These are phyloP conservation scores for Nasturtium officinale DNA, from an alignment of 345 rosid genomes.

Conservation along the genomic window DNA sequence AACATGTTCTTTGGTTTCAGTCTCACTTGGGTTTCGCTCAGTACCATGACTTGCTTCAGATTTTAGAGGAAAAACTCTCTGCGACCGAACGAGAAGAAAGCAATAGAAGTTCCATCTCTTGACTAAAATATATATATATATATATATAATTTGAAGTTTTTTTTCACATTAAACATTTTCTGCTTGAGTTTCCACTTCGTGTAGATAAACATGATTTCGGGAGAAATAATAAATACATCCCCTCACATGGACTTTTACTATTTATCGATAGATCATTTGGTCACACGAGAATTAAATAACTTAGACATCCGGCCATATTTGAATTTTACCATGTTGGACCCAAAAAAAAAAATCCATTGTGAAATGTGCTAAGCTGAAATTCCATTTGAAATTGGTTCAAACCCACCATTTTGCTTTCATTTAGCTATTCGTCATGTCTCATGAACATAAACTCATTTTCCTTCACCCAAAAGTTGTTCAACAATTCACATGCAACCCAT, in stretches of 20 bases:
- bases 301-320: neutral
- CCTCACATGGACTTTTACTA: neutral
- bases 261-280: neutral
- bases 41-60: constrained; percentile 73
- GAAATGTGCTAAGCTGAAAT: neutral
- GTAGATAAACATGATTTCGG: constrained; percentile 31
- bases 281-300: neutral
- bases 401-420: neutral
- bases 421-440: constrained; percentile 9
- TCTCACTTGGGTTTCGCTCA: constrained; percentile 64
- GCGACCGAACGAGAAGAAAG: constrained; percentile 44
- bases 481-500: constrained; percentile 22
- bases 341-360: neutral
- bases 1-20: constrained; percentile 41
- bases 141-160: constrained; percentile 20
- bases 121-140: too few species aligned
- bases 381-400: neutral
- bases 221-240: constrained; percentile 20
- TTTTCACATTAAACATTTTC: constrained; percentile 3
- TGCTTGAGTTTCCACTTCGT: constrained; percentile 21
- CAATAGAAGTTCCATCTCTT: constrained; percentile 36
- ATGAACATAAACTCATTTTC: neutral
- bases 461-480: constrained; percentile 22
- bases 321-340: neutral
- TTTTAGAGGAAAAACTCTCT: constrained; percentile 64